Evolutionary conservation across 768 basidiomycete species (phyloP).

Genomic region (Termitomyces sp.): DNA sequence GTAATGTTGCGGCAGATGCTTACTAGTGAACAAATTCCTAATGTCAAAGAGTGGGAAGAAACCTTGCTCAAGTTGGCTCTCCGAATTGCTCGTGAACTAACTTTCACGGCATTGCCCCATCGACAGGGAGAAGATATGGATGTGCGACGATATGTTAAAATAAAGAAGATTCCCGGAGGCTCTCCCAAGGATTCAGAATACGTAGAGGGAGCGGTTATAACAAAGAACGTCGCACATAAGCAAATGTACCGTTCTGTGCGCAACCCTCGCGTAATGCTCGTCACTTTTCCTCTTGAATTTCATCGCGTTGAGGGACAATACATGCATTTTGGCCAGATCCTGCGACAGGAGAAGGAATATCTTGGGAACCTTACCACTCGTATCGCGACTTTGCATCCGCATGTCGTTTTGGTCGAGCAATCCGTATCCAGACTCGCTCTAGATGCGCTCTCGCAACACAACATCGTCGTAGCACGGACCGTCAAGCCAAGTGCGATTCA

Average conservation of each 20-base stretch:
- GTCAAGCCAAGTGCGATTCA: slow-evolving; percentile 87
- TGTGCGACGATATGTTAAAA: slow-evolving; percentile 91
- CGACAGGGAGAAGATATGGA: slow-evolving; percentile 93
- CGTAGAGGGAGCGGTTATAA: slow-evolving; percentile 94
- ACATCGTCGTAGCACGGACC: slow-evolving; percentile 85
- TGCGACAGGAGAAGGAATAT: slow-evolving; percentile 92
- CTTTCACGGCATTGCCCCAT: slow-evolving; percentile 64
- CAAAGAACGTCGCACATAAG: slow-evolving; percentile 97
- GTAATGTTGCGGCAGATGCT: slow-evolving; percentile 91
- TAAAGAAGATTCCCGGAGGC: slow-evolving; percentile 97
- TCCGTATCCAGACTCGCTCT: slow-evolving; percentile 89
- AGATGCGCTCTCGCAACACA: slow-evolving; percentile 77
- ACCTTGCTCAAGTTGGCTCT: slow-evolving; percentile 77
- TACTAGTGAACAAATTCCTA: slow-evolving; percentile 74
- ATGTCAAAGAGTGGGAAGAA: slow-evolving; percentile 85
- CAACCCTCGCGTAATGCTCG: slow-evolving; percentile 93
- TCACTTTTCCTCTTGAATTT: slow-evolving; percentile 94
- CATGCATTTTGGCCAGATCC: slow-evolving; percentile 85
- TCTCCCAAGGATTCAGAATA: slow-evolving; percentile 91
- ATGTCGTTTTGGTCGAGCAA: slow-evolving; percentile 88
- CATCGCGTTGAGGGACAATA: slow-evolving; percentile 90
- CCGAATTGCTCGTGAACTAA: slow-evolving; percentile 79
- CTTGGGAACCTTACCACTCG: slow-evolving; percentile 82
- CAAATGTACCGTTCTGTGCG: slow-evolving; percentile 79
- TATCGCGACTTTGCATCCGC: slow-evolving; percentile 87